Conservation (phyloP, 2,329 filamentous ascomycete genomes). For the Talaromyces rugulosus region DNA sequence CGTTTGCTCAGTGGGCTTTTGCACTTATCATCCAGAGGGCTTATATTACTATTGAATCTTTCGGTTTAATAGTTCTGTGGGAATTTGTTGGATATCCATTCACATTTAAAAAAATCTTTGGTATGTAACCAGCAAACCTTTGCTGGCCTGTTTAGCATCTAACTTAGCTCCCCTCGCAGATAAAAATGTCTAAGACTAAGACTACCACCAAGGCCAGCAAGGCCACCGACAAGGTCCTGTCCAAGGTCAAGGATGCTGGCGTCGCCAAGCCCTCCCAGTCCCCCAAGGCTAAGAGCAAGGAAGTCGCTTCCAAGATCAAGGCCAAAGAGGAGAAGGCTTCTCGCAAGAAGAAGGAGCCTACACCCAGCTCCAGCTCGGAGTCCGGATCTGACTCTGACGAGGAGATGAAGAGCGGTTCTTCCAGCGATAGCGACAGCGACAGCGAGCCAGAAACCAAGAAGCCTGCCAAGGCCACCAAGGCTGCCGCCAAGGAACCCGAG, state of each 20-base stretch:
- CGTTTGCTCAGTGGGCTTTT: conserved; percentile 26
- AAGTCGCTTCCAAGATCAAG: conserved; percentile 38
- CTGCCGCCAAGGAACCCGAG: conserved; percentile 23
- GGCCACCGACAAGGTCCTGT: conserved; percentile 41
- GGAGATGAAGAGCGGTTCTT: conserved; percentile 25
- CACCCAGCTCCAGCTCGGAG: conserved; percentile 30
- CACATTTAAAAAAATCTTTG: not conserved
- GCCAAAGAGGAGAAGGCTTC: conserved; percentile 27
- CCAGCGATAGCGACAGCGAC: conserved; percentile 29
- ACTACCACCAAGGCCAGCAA: conserved; percentile 34
- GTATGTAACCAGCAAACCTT: not conserved
- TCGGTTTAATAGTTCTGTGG: conserved; percentile 12
- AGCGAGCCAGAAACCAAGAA: conserved; percentile 34
- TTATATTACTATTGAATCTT: conserved; percentile 11
- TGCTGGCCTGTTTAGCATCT: not conserved
- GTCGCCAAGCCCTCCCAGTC: conserved; percentile 43
- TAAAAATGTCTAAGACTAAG: conserved; percentile 45
- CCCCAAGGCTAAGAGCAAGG: conserved; percentile 43
- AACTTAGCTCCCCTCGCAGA: not conserved
- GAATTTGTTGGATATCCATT: conserved; percentile 19
- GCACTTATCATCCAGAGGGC: conserved; percentile 15
- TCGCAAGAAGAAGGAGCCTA: conserved; percentile 42
- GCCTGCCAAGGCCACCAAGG: conserved; percentile 24
- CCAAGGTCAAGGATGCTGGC: conserved; percentile 45
- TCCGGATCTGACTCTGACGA: conserved; percentile 35